Evolutionary conservation across 192 early-diverging fungal genomes (phyloP).

Genomic region (Podila epicladia): DNA sequence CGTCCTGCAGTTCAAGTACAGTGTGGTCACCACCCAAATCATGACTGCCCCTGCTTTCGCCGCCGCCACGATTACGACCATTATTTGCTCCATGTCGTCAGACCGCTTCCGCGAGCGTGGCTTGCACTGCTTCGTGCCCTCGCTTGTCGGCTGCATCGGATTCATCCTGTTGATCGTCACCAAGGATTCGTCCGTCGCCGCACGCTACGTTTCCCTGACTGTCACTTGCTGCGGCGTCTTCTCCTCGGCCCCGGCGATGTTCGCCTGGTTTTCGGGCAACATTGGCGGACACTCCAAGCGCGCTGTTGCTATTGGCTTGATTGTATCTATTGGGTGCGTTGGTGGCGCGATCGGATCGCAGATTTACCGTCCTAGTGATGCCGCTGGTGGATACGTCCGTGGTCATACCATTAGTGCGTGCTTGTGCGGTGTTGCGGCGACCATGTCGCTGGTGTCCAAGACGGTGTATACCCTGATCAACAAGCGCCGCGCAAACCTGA

Average conservation of each 20-base stretch:
- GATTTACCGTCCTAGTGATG: conserved; percentile 69
- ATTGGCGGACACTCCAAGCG: conserved; percentile 75
- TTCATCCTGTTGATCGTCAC: conserved; percentile 51
- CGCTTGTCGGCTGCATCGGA: conserved; percentile 44
- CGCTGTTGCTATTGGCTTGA: conserved; percentile 65
- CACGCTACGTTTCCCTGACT: conserved; percentile 35
- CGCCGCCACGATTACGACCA: conserved; percentile 18
- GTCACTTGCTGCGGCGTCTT: conserved; percentile 9
- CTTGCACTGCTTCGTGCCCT: conserved; percentile 44
- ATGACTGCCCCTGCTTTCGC: conserved; percentile 20
- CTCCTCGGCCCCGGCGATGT: conserved; percentile 4
- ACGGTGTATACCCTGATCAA: conserved; percentile 61
- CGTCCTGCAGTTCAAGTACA: conserved; percentile 33
- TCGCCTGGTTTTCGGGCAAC: conserved; percentile 60
- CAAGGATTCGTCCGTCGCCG: conserved; percentile 18
- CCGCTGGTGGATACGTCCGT: conserved; percentile 55
- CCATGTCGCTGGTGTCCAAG: conserved; percentile 50
- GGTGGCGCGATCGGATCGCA: conserved; percentile 74
- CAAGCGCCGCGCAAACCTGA: background rate
- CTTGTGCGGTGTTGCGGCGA: conserved; percentile 56
- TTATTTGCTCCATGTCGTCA: conserved; percentile 42
- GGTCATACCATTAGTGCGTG: conserved; percentile 53
- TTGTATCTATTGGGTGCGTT: conserved; percentile 68
- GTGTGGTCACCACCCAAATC: conserved; percentile 30
- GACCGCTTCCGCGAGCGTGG: conserved; percentile 54